phyloP scores from a whole-genome alignment of 1,139 yeast species.

The Ogataea hybrid region DNA sequence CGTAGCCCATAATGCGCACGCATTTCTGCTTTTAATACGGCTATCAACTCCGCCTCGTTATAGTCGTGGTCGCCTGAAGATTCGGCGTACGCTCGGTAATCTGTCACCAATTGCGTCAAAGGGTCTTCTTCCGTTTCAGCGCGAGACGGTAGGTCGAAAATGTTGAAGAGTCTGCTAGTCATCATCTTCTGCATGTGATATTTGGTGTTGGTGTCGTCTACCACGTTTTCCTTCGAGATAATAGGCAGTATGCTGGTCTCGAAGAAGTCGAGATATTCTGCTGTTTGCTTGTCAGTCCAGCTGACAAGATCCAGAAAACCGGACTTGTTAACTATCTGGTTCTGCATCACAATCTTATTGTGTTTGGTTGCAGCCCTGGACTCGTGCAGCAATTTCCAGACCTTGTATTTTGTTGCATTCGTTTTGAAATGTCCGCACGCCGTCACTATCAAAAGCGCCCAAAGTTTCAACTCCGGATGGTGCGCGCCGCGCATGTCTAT shows the following conservation, averaged over 20 bases:
- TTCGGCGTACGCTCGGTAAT: conserved; percentile 1
- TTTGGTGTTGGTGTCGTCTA: conserved; percentile 13
- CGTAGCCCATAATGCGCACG: conserved; percentile 3
- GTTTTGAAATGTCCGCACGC: conserved; percentile 33
- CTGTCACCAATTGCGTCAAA: background rate
- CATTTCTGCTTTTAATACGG: background rate
- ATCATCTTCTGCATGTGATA: conserved; percentile 23
- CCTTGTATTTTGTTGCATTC: conserved; percentile 13
- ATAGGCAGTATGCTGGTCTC: conserved; percentile 35
- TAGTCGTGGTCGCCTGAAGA: background rate
- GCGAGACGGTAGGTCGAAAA: conserved; percentile 33
- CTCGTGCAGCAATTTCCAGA: conserved; percentile 18
- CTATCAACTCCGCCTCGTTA: background rate
- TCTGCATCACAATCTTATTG: conserved; percentile 24
- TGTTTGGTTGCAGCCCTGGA: conserved; percentile 11
- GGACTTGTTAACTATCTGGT: conserved; percentile 24
- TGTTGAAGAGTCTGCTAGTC: conserved; percentile 39
- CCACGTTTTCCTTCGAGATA: conserved; percentile 18
- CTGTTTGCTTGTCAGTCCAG: conserved; percentile 42
- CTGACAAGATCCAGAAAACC: conserved; percentile 32
- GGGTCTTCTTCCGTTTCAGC: background rate
- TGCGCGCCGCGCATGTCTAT: conserved; percentile 1
- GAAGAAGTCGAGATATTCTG: conserved; percentile 43
- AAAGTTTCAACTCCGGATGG: conserved; percentile 30
- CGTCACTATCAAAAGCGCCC: conserved; percentile 19